A percentile compares a stretch with the other conserved stretches of the same genome.
Conservation (phyloP, 1,284 basidiomycete species). For the Coriolopsis trogii region DNA sequence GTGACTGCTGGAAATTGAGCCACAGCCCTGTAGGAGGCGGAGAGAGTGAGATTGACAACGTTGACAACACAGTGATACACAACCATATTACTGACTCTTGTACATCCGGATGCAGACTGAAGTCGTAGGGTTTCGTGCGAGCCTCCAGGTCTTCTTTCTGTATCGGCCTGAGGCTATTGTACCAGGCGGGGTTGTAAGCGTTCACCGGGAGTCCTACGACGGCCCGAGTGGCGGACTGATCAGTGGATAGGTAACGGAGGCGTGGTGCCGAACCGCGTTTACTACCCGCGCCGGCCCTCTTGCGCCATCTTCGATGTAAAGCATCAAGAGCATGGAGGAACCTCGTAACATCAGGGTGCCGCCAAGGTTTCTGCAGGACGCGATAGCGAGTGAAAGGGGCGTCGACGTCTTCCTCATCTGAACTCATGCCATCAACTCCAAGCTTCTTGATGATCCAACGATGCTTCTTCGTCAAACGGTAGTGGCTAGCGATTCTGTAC, state of each 20-base stretch:
- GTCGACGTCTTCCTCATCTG: background rate
- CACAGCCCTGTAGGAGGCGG: too few relatives aligned
- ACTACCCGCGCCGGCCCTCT: background rate
- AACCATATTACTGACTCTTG: too few relatives aligned
- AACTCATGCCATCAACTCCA: background rate
- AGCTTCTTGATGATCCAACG: background rate
- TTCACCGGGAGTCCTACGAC: background rate
- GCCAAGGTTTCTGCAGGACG: background rate
- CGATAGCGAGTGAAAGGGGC: background rate
- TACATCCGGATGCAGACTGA: too few relatives aligned
- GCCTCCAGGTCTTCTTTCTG: background rate
- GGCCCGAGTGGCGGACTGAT: background rate
- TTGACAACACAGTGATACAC: too few relatives aligned
- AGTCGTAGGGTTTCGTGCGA: background rate
- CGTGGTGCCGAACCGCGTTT: background rate
- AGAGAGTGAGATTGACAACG: too few relatives aligned
- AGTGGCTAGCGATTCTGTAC: background rate
- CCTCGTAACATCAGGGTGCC: background rate
- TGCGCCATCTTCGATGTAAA: background rate
- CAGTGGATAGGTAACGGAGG: background rate
- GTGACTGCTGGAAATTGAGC: too few relatives aligned
- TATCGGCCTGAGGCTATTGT: background rate
- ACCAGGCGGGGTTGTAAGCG: background rate
- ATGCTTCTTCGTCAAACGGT: background rate
- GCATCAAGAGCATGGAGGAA: background rate